Evolutionary conservation across 2,329 filamentous ascomycete species (phyloP), one percentile per base, ranked within the genome.

Genomic region (Podosphaera fusca): DNA sequence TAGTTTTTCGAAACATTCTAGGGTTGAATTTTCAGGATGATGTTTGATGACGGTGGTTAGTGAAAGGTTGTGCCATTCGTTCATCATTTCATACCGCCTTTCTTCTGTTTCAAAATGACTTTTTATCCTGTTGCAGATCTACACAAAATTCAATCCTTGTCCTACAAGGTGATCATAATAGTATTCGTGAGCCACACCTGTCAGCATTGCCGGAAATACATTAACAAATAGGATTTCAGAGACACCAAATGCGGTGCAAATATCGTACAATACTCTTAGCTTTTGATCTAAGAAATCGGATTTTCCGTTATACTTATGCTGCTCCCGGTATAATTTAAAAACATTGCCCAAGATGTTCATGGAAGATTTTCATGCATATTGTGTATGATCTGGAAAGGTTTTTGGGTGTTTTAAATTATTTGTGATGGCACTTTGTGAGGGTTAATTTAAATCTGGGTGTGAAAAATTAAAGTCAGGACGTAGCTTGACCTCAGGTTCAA

Each of bases 81-180:
- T 40, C 12, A 55, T 40, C 34, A 55, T 21, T 34, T 55, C n/a
- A 30, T 46, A 14, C 10, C 31, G 54, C 9, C n/a, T 21, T 38
- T 55, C 54, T 2, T 36, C 54, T 33, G 10, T 55, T 31, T 55
- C 54, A 46, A 55, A 55, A 47, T 55, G 54, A 3, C 34, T 9
- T 55, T 46, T 46, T 14, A 38, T 34, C 35, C 14, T 10, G 6
- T 30, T 35, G n/a, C 36, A n/a, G 34, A 55, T 47, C 10, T 36
- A 8, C 30, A 33, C 30, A 31, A 55, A 55, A 5, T 6, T 29
- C n/a, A 46, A 21, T 10, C 54, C 38, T 9, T 38, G 29, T n/a
- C 54, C 54, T 29, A 30, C 36, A 29, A 47, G 30, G 30, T n/a
- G 21, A 34, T 46, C 38, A 47, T 55, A 46, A 9, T 46, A 46